These are phyloP conservation scores for Galerina sulciceps DNA, from an alignment of 768 basidiomycete species.

Conservation along the genomic window DNA sequence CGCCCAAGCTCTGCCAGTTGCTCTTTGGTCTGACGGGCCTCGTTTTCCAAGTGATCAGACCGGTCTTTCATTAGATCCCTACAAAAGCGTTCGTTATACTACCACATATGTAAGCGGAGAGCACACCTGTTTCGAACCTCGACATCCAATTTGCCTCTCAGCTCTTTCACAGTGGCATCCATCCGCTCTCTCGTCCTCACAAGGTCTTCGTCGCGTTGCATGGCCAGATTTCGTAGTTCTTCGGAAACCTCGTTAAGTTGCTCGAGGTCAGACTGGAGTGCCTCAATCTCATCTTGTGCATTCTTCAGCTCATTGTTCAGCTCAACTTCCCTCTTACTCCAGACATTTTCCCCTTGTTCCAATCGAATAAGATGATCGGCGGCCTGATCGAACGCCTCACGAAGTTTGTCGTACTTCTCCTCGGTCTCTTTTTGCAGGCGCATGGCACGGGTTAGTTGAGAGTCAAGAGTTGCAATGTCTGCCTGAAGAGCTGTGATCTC, in stretches of 20 bases:
- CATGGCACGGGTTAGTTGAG: slow-evolving; percentile 82
- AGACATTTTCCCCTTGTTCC: slow-evolving; percentile 76
- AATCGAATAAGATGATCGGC: slow-evolving; percentile 84
- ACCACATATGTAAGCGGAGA: background rate
- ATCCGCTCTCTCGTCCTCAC: slow-evolving; percentile 74
- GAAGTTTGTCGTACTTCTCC: slow-evolving; percentile 74
- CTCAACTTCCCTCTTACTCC: slow-evolving; percentile 66
- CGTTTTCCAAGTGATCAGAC: slow-evolving; percentile 64
- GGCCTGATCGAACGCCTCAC: slow-evolving; percentile 79
- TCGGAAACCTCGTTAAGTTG: slow-evolving; percentile 68
- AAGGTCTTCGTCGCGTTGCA: slow-evolving; percentile 83
- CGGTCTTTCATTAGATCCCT: slow-evolving; percentile 71
- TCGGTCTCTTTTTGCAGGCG: slow-evolving; percentile 79
- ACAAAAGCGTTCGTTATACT: slow-evolving; percentile 9
- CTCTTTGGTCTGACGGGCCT: slow-evolving; percentile 71
- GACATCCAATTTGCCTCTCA: slow-evolving; percentile 70
- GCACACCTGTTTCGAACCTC: slow-evolving; percentile 71
- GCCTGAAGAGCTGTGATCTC: slow-evolving; percentile 79
- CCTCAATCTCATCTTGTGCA: slow-evolving; percentile 63
- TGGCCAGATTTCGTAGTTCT: slow-evolving; percentile 69
- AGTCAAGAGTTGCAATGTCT: slow-evolving; percentile 85
- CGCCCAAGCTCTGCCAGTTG: slow-evolving; percentile 81
- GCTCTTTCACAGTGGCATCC: slow-evolving; percentile 63
- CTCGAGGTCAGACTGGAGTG: slow-evolving; percentile 60
- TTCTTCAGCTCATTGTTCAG: slow-evolving; percentile 59